phyloP scores from a whole-genome alignment of 495 filamentous ascomycete genomes.

The Penicillium lagena region DNA sequence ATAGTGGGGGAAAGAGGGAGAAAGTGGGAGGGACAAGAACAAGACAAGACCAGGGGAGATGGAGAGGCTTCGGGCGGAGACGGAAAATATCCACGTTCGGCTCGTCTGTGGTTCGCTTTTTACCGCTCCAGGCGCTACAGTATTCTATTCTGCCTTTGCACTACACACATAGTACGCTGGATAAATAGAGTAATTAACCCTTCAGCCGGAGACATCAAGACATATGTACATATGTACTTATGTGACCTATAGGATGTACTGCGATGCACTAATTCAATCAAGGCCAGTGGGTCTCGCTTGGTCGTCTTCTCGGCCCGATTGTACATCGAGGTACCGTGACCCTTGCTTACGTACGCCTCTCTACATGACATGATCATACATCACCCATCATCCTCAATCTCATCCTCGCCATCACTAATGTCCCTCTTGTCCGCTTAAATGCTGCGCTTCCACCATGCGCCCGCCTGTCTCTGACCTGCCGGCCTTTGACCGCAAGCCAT shows the following conservation, averaged over 20 bases:
- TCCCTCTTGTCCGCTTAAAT: too few species aligned
- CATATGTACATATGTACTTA: too few species aligned
- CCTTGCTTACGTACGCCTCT: not conserved
- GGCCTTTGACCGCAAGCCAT: slow-evolving; percentile 25
- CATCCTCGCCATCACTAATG: too few species aligned
- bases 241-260: too few species aligned
- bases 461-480: slow-evolving; percentile 29
- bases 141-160: not conserved
- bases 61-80: slow-evolving; percentile 9
- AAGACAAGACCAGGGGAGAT: not conserved
- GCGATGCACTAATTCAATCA: too few species aligned
- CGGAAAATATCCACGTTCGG: not conserved
- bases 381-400: not conserved
- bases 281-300: too few species aligned
- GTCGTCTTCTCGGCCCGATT: too few species aligned
- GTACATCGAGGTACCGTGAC: not conserved
- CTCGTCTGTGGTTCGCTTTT: not conserved
- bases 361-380: slow-evolving; percentile 2
- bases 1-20: not conserved
- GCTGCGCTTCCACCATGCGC: slow-evolving; percentile 27
- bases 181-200: not conserved
- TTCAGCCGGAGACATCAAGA: too few species aligned
- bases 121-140: not conserved
- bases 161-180: not conserved
- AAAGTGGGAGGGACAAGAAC: not conserved